Evolutionary conservation across 768 basidiomycete species (phyloP), one percentile per base, ranked within the genome.

Genomic region (Boletus pseudopeckii): DNA sequence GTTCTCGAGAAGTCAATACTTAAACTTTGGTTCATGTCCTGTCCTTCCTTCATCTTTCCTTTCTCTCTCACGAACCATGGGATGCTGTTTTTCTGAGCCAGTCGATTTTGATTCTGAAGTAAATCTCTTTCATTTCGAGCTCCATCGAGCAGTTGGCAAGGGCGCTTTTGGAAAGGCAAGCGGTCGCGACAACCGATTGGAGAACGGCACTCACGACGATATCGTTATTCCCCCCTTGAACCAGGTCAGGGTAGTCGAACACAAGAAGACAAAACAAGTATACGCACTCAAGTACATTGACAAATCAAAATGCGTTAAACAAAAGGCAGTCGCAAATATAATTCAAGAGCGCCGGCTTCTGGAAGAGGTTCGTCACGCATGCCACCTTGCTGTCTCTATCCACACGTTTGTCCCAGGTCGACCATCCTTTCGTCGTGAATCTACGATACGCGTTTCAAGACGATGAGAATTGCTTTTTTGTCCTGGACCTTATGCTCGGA

Each of bases 281-380:
- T 97, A 91, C 67, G 95, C 95, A 20, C 84, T 98, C 74, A 98
- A 98, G 68, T 98, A 98, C 75, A 94, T 98, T 75, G 95, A 98
- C 73, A 98, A 98, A 73, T 80, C 90, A 43, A 86, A 85, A 66
- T 91, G 93, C 71, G 86, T 93, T 55, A 86, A 86, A 67, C 92
- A 93, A 75, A 91, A 88, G 71, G 92, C 94, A 11, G 82, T 95
- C 10, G 90, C 88, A 24, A 95, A 97, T 68, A 86, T 92, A 63
- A 91, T 98, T 52, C 95, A 98, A 71, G 95, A 98, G 72, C 82
- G 95, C 30, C 79, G 92, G 46, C 75, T 98, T 41, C 76, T 98
- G 22, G 95, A 98, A 72, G 94, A 98, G 83, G 94, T 90, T 45
- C 55, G 72, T 60, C 33, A 7, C 40, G 0, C 30, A n/a, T 18